phyloP scores from a whole-genome alignment of 345 rosid species.

The Raphanus raphanistrum region DNA sequence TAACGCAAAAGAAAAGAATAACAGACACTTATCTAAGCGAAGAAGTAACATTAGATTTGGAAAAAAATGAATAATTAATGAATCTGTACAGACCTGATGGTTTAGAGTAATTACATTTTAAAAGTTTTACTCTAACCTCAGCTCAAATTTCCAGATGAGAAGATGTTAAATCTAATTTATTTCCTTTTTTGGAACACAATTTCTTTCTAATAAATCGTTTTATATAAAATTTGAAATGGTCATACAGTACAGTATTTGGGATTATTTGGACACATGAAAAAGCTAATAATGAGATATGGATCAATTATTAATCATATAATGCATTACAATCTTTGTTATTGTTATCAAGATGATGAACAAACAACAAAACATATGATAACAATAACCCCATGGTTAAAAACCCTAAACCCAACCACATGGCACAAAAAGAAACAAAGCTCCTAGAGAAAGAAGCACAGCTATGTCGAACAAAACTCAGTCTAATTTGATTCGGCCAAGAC shows the following conservation, averaged over 20 bases:
- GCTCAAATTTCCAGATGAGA: no score
- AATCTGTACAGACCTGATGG: no score
- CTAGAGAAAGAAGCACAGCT: not conserved
- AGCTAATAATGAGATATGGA: not conserved
- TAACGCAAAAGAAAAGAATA: no score
- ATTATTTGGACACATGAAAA: not conserved
- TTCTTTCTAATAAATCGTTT: not conserved
- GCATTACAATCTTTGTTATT: not conserved
- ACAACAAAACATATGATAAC: not conserved
- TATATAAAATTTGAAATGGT: not conserved
- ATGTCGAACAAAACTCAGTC: conserved; percentile 26
- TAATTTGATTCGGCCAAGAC: conserved; percentile 65
- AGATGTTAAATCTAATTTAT: no score
- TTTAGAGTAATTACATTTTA: no score
- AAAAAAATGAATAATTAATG: no score
- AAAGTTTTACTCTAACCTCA: no score
- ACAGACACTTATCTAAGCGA: no score
- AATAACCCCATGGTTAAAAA: not conserved
- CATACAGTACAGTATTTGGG: not conserved
- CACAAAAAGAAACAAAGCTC: not conserved
- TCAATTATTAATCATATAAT: not conserved
- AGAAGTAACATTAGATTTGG: no score
- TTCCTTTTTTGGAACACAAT: no score
- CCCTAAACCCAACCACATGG: conserved; percentile 7
- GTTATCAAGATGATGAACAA: not conserved